Evolutionary conservation across 257 asterid genomes (phyloP), one percentile per base, ranked within the genome.

Genomic region (Solanum appendiculatum): DNA sequence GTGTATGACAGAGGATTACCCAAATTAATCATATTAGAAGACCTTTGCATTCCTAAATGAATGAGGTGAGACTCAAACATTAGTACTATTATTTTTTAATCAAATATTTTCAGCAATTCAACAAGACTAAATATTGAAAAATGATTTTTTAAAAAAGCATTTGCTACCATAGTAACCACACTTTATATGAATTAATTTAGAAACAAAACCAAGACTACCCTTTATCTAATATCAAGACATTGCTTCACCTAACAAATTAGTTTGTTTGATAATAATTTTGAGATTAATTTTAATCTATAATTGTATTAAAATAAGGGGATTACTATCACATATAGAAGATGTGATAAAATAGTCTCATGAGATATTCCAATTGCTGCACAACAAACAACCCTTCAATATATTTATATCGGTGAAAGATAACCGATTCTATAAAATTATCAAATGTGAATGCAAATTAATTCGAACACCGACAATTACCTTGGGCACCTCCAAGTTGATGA

Each of bases 401-500:
- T 60, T 60, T n/a, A 27, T 66, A 29, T 18, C 3, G 40, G 2
- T 66, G 23, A 7, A 27, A 31, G 40, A 31, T 69, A 31, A 68
- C 0, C 0, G 4, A 3, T 36, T 9, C 4, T 0, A 36, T 4
- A 16, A 13, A 20, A 72, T 34, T 34, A 72, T 34, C n/a, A 34
- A 72, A 36, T 21, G 29, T 72, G 9, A 36, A 72, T 0, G 29
- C 48, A 36, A 72, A 72, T 5, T 36, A 6, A 34, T 72, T 2
- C 1, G 16, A 72, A 21, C 29, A 20, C 6, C 3, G 10, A 73
- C 9, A 5, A 7, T 34, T 72, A 90, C 98, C 88, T 60, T 92
- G 91, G 15, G 95, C 66, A 44, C 96, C 98, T 34, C 98, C 98
- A 85, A 95, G 95, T 40, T 90, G 89, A 1, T 89, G 86, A 12